phyloP scores from a whole-genome alignment of 106 monocot genomes.

The Acorus calamus region DNA sequence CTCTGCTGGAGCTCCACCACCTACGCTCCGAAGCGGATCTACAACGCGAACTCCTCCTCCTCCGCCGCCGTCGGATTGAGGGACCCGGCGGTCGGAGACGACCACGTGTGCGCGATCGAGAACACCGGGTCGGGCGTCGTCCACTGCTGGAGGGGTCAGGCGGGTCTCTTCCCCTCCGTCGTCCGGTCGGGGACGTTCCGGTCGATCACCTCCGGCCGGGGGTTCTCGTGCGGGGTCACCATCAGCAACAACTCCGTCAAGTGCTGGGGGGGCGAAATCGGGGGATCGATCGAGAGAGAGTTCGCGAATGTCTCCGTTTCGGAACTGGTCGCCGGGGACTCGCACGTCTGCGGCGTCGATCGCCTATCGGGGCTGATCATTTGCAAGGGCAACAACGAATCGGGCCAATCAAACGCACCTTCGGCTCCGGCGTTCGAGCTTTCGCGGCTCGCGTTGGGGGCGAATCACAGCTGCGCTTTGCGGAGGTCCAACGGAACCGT shows the following conservation, averaged over 20 bases:
- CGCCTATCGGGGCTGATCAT: constrained; percentile 19
- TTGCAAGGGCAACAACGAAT: constrained; percentile 36
- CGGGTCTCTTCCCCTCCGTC: constrained; percentile 13
- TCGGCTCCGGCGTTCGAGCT: constrained; percentile 20
- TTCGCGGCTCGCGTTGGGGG: constrained; percentile 45
- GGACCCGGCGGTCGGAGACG: constrained; percentile 49
- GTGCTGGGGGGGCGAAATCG: constrained; percentile 42
- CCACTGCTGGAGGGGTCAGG: constrained; percentile 45
- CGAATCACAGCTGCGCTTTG: constrained; percentile 57
- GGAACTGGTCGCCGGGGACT: constrained; percentile 52
- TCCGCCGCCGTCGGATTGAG: neutral
- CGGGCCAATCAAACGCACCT: constrained; percentile 24
- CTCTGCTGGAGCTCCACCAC: too few relatives aligned
- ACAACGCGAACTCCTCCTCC: constrained; percentile 19
- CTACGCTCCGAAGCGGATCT: constrained; percentile 35
- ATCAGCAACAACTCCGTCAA: constrained; percentile 14
- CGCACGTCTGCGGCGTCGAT: constrained; percentile 50
- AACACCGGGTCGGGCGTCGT: constrained; percentile 5
- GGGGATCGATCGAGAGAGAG: constrained; percentile 12
- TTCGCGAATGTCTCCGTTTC: constrained; percentile 37
- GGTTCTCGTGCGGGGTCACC: constrained; percentile 60
- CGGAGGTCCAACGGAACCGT: constrained; percentile 29
- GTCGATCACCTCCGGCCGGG: constrained; percentile 65
- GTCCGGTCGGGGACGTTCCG: constrained; percentile 22
- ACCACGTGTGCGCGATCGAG: constrained; percentile 48